phyloP scores from a whole-genome alignment of 2,329 filamentous ascomycete genomes.

The Hyphodiscus sp. region DNA sequence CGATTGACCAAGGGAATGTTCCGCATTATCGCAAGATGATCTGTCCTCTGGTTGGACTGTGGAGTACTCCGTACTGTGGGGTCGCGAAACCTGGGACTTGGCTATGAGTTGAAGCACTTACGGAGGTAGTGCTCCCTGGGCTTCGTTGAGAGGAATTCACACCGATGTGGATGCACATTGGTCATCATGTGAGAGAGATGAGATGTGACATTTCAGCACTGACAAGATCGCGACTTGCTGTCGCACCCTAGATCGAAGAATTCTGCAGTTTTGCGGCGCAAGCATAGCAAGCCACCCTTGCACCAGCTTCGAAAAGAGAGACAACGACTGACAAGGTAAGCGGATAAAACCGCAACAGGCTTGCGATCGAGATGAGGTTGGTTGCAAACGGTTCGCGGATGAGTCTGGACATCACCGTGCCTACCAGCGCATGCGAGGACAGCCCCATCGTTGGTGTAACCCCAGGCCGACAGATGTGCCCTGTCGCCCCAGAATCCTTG shows the following conservation, averaged over 20 bases:
- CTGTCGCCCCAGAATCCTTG: background rate
- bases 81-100: background rate
- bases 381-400: background rate
- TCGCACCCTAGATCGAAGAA: background rate
- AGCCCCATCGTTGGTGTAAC: background rate
- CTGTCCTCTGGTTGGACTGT: background rate
- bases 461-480: background rate
- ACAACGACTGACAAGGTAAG: background rate
- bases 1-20: background rate
- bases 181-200: background rate
- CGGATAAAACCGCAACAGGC: background rate
- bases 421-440: background rate
- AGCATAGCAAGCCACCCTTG: background rate
- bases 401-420: background rate
- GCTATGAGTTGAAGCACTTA: background rate
- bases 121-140: too few species aligned
- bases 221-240: background rate
- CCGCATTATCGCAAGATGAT: background rate
- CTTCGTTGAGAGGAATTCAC: background rate
- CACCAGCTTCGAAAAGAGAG: background rate
- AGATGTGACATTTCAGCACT: background rate
- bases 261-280: background rate
- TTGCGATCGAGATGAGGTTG: background rate
- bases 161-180: background rate
- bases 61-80: background rate